Percentiles rank a stretch among this genome's conserved stretches.
Evolutionary conservation across 305 asterid genomes (phyloP).

Genomic region (Plantago rigida): DNA sequence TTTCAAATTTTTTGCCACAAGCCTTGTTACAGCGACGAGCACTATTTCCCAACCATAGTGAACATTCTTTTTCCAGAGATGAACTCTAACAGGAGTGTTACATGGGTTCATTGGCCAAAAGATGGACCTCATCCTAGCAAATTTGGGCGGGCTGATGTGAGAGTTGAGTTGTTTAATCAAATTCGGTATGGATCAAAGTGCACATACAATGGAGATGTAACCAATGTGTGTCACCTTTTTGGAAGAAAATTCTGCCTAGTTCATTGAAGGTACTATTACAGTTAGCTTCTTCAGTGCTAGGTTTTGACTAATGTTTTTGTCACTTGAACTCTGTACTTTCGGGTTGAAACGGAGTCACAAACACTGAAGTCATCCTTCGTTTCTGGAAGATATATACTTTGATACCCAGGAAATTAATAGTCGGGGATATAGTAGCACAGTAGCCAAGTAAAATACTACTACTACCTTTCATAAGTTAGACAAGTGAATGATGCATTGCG

Average conservation of each 20-base stretch:
- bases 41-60: slow-evolving; percentile 49
- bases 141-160: slow-evolving; percentile 45
- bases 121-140: slow-evolving; percentile 58
- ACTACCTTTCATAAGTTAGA: too few species aligned
- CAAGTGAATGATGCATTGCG: too few species aligned
- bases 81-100: slow-evolving; percentile 39
- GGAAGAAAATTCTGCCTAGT: slow-evolving; percentile 48
- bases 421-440: too few species aligned
- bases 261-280: slow-evolving; percentile 33
- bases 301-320: slow-evolving; percentile 24
- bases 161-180: slow-evolving; percentile 31
- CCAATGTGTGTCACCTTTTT: slow-evolving; percentile 44
- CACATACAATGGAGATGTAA: slow-evolving; percentile 38
- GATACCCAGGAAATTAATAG: too few species aligned
- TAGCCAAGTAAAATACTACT: too few species aligned
- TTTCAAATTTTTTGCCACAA: slow-evolving; percentile 36
- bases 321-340: not conserved
- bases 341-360: too few species aligned
- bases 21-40: slow-evolving; percentile 53
- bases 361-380: too few species aligned
- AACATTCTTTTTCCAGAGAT: slow-evolving; percentile 37
- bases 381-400: too few species aligned
- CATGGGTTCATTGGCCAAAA: slow-evolving; percentile 56
- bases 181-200: slow-evolving; percentile 35
- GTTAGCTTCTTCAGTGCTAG: slow-evolving; percentile 35